These are phyloP conservation scores for Ceriops zippeliana DNA, from an alignment of 345 rosid species.

Conservation along the genomic window DNA sequence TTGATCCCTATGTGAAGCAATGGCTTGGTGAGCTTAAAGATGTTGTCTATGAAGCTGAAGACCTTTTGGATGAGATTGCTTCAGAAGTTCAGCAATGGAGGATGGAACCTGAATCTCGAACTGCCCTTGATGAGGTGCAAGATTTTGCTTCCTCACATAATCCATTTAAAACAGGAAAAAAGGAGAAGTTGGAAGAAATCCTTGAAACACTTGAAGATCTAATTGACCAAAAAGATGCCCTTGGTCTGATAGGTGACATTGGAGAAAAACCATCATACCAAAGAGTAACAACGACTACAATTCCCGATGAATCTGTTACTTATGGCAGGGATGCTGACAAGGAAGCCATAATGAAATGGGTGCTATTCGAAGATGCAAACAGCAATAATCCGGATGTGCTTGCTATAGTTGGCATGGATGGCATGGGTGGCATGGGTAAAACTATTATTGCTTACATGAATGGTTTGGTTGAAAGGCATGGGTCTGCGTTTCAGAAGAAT, in stretches of 20 bases:
- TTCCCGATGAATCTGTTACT: slow-evolving; percentile 5
- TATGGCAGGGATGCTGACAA: slow-evolving; percentile 21
- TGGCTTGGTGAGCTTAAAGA: slow-evolving; percentile 21
- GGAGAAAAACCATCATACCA: neutral
- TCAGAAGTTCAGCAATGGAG: neutral
- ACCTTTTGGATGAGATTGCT: slow-evolving; percentile 18
- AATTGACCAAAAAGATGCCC: slow-evolving; percentile 3
- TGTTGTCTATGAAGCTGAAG: slow-evolving; percentile 24
- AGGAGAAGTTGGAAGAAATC: neutral
- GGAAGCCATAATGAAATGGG: slow-evolving; percentile 10
- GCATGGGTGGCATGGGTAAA: slow-evolving; percentile 21
- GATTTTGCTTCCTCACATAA: slow-evolving; percentile 1
- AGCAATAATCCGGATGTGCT: slow-evolving; percentile 2
- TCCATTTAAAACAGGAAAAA: neutral
- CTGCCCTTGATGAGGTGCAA: slow-evolving; percentile 4
- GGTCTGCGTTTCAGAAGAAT: slow-evolving; percentile 7
- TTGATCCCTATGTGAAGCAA: neutral
- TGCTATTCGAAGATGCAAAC: neutral
- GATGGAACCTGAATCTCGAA: neutral
- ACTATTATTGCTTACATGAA: slow-evolving; percentile 5
- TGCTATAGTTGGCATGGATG: slow-evolving; percentile 13
- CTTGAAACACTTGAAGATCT: slow-evolving; percentile 12
- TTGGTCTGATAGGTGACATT: neutral
- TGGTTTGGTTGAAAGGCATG: slow-evolving; percentile 7
- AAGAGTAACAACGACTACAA: neutral